Base-by-base conservation (phyloP, 176 grass and related monocot species). In the Eleusine indica region DNA sequence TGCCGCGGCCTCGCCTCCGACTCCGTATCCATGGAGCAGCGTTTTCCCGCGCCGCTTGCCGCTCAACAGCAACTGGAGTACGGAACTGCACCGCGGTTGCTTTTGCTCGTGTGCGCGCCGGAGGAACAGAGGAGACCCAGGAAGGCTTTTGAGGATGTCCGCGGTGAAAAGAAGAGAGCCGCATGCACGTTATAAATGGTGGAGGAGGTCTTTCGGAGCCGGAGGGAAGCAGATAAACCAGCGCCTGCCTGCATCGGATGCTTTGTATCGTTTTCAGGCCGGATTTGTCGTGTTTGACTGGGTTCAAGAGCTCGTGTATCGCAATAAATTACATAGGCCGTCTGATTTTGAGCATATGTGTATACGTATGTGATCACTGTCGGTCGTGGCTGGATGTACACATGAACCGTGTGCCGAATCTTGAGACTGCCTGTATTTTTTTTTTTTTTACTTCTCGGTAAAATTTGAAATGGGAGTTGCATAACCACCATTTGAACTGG, bases 231-330 rank as follows among this genome's bases (percentile, higher is more conserved):
- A 16, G 76, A 18, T n/a, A 21, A 77, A 40, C 68, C 32, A 35
- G 32, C 25, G 15, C 43, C 32, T 41, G 25, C 2, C 61, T 42
- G 13, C 77, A 81, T 85, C 54, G 54, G 82, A 81, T 85, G 77
- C 87, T 80, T 81, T n/a, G 8, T 41, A 83, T 79, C 76, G 75
- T 75, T 85, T 85, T 89, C 87, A 71, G 53, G 70, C 22, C 19
- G 5, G 14, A 43, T 81, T 81, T 85, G 87, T 76, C 77, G 66
- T 46, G 71, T 81, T 80, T 76, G 64, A 44, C 77, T 51, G 70
- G 28, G 75, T 68, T 74, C 57, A 79, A 9, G 41, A 71, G 54
- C 53, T 61, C 58, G 39, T 35, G 22, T 18, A n/a, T 71, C 2
- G 73, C 73, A 35, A 44, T 72, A 67, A 39, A 82, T 12, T 47